Base-by-base conservation (phyloP, 192 early-diverging fungal genomes). In the Coemansia sp. region DNA sequence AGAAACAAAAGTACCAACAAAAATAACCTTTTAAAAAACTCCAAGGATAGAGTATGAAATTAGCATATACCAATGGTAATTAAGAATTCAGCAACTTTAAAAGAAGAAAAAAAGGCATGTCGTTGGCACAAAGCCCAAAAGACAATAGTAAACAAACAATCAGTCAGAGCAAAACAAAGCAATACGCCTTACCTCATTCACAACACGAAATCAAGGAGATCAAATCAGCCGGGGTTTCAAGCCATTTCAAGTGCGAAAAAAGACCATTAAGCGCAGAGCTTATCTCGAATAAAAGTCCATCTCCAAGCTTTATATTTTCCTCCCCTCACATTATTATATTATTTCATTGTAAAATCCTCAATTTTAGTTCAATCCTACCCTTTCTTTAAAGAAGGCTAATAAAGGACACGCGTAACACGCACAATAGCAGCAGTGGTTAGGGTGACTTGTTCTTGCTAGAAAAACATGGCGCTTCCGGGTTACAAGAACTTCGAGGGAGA, bases 221-320 rank as follows among this genome's bases (percentile, higher is more conserved):
- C 39, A 39, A 13, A 62, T 39, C 21, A 62, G 22, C 41, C 51
- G 37, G 37, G 8, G 57, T 26, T 37, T 37, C 39, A 16, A 43
- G 43, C 46, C 13, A 37, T 45, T 32, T 62, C 61, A 62, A 21
- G 42, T 26, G 26, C 3, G 3, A 26, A 26, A 26, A 26, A 26
- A 26, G 26, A 26, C 26, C 26, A 3, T 3, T 26, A 26, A 26
- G 0, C 26, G 26, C 26, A 26, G 26, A 26, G 26, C 26, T 26
- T 26, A 26, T 26, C 26, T 26, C 26, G 26, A 26, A 26, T 3
- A 26, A 26, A 26, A 26, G 26, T 3, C 3, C 26, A 26, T 26
- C 42, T 43, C 13, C 71, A 97, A 94, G 84, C 83, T 87, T 51
- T 97, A 95, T 90, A 95, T 41, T 95, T 96, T 67, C 88, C 87